These are phyloP conservation scores for Epichloe typhina DNA, from an alignment of 2,329 filamentous ascomycete species.

Conservation along the genomic window DNA sequence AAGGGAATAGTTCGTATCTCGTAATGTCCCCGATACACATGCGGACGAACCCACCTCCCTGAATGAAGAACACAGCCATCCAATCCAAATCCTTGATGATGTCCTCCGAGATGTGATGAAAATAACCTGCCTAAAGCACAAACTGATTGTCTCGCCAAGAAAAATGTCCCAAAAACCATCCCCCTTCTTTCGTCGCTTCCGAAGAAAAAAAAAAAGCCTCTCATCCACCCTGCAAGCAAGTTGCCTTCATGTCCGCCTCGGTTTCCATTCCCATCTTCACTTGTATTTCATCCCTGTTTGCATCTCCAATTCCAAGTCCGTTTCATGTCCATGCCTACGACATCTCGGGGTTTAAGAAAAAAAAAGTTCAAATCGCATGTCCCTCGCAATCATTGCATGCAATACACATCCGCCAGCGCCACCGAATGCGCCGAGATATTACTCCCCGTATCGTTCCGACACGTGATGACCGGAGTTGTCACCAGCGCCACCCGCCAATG, in stretches of 20 bases:
- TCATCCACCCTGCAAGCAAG: too few species aligned
- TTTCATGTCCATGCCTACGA: too few species aligned
- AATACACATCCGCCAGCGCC: conserved; percentile 32
- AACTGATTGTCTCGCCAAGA: neutral
- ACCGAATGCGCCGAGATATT: conserved; percentile 32
- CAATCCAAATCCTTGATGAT: neutral
- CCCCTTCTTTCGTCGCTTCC: neutral
- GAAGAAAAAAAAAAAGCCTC: too few species aligned
- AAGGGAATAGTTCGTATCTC: neutral
- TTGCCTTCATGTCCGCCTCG: neutral
- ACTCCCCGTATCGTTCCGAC: conserved; percentile 36
- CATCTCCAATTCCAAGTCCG: too few species aligned
- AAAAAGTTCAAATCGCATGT: neutral
- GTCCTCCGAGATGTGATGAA: conserved; percentile 1
- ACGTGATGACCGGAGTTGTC: conserved; percentile 40
- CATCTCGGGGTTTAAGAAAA: neutral
- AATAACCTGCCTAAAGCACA: conserved; percentile 1
- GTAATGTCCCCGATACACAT: neutral
- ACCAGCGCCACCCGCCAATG: conserved; percentile 41
- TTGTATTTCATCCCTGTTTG: neutral
- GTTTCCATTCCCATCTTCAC: neutral
- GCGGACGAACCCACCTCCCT: neutral
- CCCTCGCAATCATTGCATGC: conserved; percentile 27
- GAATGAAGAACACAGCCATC: neutral
- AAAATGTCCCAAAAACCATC: neutral